These are phyloP conservation scores for Suillus discolor DNA, from an alignment of 768 basidiomycete species.

Conservation along the genomic window DNA sequence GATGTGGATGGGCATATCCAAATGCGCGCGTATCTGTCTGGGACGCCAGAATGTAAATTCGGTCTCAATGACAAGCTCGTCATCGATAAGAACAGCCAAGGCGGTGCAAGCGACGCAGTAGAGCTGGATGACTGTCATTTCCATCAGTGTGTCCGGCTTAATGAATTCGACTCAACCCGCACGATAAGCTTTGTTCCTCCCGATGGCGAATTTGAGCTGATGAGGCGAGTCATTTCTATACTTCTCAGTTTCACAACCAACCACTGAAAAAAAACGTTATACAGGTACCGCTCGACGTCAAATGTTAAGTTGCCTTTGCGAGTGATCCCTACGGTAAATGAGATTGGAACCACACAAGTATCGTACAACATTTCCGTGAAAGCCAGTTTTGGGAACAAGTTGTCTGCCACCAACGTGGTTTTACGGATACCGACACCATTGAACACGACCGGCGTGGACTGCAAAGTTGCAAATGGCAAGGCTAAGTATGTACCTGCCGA, in stretches of 20 bases:
- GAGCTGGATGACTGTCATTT: constrained; percentile 98
- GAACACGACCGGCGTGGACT: constrained; percentile 91
- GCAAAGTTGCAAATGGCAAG: constrained; percentile 90
- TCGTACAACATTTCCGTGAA: constrained; percentile 88
- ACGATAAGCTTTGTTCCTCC: constrained; percentile 98
- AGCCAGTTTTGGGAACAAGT: constrained; percentile 88
- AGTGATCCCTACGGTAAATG: constrained; percentile 88
- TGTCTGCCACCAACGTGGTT: constrained; percentile 91
- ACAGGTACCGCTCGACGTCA: constrained; percentile 91
- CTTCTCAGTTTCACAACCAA: constrained; percentile 3
- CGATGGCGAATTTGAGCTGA: constrained; percentile 98
- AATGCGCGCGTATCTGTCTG: constrained; percentile 96
- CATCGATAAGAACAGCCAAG: constrained; percentile 77
- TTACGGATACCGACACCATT: constrained; percentile 95
- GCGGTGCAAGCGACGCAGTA: constrained; percentile 69
- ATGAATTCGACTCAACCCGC: constrained; percentile 91
- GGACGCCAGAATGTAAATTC: constrained; percentile 98
- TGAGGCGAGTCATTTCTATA: constrained; percentile 62
- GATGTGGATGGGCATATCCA: constrained; percentile 98
- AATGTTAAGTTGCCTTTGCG: constrained; percentile 95
- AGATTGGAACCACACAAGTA: constrained; percentile 90
- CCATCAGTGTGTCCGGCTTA: constrained; percentile 95
- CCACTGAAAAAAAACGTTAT: constrained; percentile 2
- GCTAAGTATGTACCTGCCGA: constrained; percentile 97
- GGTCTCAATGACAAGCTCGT: constrained; percentile 98